A percentile compares a stretch with the other conserved stretches of the same genome.
Conservation (phyloP, 2,329 filamentous ascomycete species). For the Microsporum ferrugineum region DNA sequence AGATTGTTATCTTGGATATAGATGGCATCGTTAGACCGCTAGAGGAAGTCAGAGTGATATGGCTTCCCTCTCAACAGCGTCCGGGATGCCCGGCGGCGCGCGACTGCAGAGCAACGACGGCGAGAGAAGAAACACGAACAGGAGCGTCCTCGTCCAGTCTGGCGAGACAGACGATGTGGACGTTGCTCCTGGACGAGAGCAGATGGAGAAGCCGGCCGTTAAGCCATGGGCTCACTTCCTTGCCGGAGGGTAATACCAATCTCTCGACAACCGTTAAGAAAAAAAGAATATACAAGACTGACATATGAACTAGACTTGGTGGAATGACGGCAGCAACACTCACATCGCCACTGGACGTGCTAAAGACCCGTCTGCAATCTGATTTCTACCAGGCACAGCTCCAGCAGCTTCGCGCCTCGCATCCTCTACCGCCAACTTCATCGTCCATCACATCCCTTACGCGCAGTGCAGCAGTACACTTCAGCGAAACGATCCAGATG, state of each 20-base stretch:
- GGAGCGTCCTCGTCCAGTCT: slow-evolving; percentile 21
- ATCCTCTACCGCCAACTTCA: slow-evolving; percentile 3
- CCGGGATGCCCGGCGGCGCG: not conserved
- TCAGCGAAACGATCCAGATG: slow-evolving; percentile 77
- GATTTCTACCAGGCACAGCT: slow-evolving; percentile 88
- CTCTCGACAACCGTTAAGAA: slow-evolving; percentile 10
- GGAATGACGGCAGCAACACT: slow-evolving; percentile 86
- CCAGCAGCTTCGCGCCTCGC: slow-evolving; percentile 9
- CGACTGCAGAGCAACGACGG: not conserved
- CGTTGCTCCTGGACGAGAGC: slow-evolving; percentile 20
- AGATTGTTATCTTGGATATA: not conserved
- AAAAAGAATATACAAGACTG: slow-evolving; percentile 9
- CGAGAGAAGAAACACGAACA: not conserved
- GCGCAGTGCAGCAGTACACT: slow-evolving; percentile 39
- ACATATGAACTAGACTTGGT: slow-evolving; percentile 49
- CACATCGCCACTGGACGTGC: slow-evolving; percentile 86
- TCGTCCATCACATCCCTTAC: slow-evolving; percentile 35
- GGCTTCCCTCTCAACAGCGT: not conserved
- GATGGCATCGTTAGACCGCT: not conserved
- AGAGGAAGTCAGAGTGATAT: not conserved
- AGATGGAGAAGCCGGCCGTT: slow-evolving; percentile 9
- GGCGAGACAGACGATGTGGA: slow-evolving; percentile 28
- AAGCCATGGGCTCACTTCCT: slow-evolving; percentile 90
- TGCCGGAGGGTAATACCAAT: slow-evolving; percentile 60
- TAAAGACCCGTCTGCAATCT: slow-evolving; percentile 86